Evolutionary conservation across 2,329 filamentous ascomycete species (phyloP), one percentile per base, ranked within the genome.

Genomic region (Colletotrichum eleusines): DNA sequence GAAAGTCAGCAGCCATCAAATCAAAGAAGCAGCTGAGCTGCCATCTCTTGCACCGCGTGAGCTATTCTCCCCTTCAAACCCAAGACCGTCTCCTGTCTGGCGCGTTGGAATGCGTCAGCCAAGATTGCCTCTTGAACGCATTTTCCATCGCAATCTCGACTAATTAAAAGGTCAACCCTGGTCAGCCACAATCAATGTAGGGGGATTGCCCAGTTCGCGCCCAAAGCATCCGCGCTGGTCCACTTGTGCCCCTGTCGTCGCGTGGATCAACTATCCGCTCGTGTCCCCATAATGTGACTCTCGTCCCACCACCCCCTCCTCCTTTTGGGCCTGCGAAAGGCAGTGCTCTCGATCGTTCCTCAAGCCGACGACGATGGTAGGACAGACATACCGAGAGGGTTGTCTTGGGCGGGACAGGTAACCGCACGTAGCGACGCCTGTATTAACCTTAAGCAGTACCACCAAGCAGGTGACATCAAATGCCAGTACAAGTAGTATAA

Each of bases 71-170:
- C 53, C 66, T 53, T n/a, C n/a, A n/a, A n/a, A 54, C 55, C 16
- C 14, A 59, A 18, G 35, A 60, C 18, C 20, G 38, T 31, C 54
- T 61, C 20, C 48, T 50, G 42, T 33, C 50, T 33, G 50, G 57
- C 40, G 48, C 44, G 55, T 63, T 48, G 48, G 66, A 20, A 33
- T 61, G 67, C 67, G 61, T 70, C 67, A 54, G 67, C 63, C 50
- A 44, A 12, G 11, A 35, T 62, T 55, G 42, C 57, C 63, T 16
- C 57, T 57, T 66, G 6, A 57, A 51, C n/a, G 38, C 46, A 44
- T 31, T 23, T n/a, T n/a, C 44, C 35, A 66, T 48, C 38, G 23
- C 33, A 70, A 57, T 57, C 18, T 55, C 40, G 42, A 46, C 40
- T 51, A 31, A n/a, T n/a, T n/a, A n/a, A n/a, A n/a, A 57, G 38